A percentile compares a stretch with the other conserved stretches of the same genome.
Conservation (phyloP, 1,139 yeast genomes). For the Pichia sp. region DNA sequence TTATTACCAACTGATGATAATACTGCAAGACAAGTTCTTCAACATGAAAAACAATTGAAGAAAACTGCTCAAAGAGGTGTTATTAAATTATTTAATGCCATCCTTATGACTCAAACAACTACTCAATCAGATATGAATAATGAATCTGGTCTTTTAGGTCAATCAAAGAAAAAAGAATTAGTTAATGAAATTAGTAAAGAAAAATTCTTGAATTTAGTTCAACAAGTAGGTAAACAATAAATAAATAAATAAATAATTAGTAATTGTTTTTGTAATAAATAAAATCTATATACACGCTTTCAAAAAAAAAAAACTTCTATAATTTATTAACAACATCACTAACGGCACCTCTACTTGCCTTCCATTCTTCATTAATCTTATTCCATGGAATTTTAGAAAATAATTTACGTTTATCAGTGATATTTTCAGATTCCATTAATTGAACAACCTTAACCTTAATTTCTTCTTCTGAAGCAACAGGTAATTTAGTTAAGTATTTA, state of each 20-base stretch:
- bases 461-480: slow-evolving; percentile 48
- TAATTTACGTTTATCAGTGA: slow-evolving; percentile 29
- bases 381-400: slow-evolving; percentile 46
- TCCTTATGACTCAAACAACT: slow-evolving; percentile 71
- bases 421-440: slow-evolving; percentile 33
- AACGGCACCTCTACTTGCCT: slow-evolving; percentile 36
- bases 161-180: slow-evolving; percentile 49
- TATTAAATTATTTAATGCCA: slow-evolving; percentile 84
- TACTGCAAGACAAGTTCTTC: slow-evolving; percentile 52
- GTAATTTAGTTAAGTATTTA: slow-evolving; percentile 38
- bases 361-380: slow-evolving; percentile 46
- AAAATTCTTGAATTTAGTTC: slow-evolving; percentile 80
- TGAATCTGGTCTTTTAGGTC: slow-evolving; percentile 26
- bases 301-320: not conserved
- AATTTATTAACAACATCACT: slow-evolving; percentile 24
- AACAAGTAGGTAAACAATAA: slow-evolving; percentile 58
- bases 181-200: slow-evolving; percentile 82
- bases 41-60: slow-evolving; percentile 64
- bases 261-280: not conserved
- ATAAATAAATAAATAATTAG: not conserved
- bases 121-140: slow-evolving; percentile 35
- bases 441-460: slow-evolving; percentile 37
- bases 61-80: slow-evolving; percentile 94
- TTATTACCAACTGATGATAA: slow-evolving; percentile 52
- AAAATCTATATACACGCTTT: slow-evolving; percentile 1